Evolutionary conservation across 208 protist genomes (phyloP), one percentile per base, ranked within the genome.

Genomic region (Acanthamoeba healyi): DNA sequence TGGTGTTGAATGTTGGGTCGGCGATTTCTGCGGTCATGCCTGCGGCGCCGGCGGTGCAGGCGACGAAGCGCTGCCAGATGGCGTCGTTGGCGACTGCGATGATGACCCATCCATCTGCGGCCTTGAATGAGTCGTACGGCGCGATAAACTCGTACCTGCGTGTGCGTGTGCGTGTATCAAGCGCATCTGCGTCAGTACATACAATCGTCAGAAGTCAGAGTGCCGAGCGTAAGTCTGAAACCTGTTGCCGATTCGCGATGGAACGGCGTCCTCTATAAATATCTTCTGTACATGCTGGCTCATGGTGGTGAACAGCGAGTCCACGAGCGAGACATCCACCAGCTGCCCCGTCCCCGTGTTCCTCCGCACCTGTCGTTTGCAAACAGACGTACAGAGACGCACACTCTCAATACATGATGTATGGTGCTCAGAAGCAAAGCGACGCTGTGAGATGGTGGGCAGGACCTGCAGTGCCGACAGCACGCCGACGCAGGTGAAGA

Each of bases 41-140:
- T 9, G 44, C 44, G 6, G 77, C 4, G 24, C 77, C 77, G 9
- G 77, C 77, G 22, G 77, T 86, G 77, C 77, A 86, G 12, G 77
- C 38, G 12, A 86, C 77, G 38, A 86, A 86, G n/a, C 84, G 84
- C 42, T 63, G 56, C 84, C 84, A 91, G 24, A 91, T 63, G 34
- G 54, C 49, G 54, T 91, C 84, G 56, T 91, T 91, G 49, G 84
- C 84, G 22, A 91, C 58, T 34, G 84, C 84, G 56, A 91, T 91
- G 58, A 91, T 91, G 34, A 91, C 84, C 84, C 84, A 91, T 70
- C 84, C 84, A 91, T 91, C 84, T 6, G 84, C 56, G 6, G 84
- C 84, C 58, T 72, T 63, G 58, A 91, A 91, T 24, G 84, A 91
- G 32, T 91, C 84, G 42, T 91, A 91, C 24, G 84, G 84, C 26